phyloP scores from a whole-genome alignment of 805 yeast species.

The Sugiyamaella mastotermitis region DNA sequence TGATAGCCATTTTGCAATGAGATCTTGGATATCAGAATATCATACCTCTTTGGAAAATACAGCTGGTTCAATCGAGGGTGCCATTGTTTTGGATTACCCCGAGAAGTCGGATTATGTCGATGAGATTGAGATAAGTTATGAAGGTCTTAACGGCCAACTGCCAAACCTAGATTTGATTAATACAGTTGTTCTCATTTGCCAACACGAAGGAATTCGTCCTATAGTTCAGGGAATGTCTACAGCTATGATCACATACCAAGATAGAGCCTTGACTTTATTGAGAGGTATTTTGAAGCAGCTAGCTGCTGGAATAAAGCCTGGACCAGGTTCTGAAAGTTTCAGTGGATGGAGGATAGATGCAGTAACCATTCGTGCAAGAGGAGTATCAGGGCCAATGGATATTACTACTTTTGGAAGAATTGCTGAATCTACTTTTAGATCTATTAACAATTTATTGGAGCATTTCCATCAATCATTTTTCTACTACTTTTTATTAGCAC shows the following conservation, averaged over 20 bases:
- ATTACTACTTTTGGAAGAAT: constrained; percentile 89
- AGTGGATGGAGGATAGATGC: constrained; percentile 97
- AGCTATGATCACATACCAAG: constrained; percentile 30
- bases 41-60: constrained; percentile 79
- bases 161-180: constrained; percentile 91
- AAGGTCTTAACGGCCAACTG: constrained; percentile 90
- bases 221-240: constrained; percentile 48
- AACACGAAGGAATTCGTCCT: constrained; percentile 69
- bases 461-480: constrained; percentile 97
- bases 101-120: constrained; percentile 58
- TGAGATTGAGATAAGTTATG: constrained; percentile 67
- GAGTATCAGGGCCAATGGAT: constrained; percentile 55
- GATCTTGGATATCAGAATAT: constrained; percentile 92
- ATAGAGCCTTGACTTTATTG: constrained; percentile 51
- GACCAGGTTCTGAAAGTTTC: constrained; percentile 81
- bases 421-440: constrained; percentile 78
- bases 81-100: constrained; percentile 76
- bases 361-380: constrained; percentile 67
- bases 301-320: constrained; percentile 57
- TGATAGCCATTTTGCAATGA: constrained; percentile 58
- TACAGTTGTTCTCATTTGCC: constrained; percentile 64
- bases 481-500: constrained; percentile 77
- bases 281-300: constrained; percentile 66
- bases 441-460: constrained; percentile 86
- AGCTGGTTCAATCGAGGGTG: constrained; percentile 92